Evolutionary conservation across 352 stramenopile species (phyloP).

Genomic region (Pythium volutum): DNA sequence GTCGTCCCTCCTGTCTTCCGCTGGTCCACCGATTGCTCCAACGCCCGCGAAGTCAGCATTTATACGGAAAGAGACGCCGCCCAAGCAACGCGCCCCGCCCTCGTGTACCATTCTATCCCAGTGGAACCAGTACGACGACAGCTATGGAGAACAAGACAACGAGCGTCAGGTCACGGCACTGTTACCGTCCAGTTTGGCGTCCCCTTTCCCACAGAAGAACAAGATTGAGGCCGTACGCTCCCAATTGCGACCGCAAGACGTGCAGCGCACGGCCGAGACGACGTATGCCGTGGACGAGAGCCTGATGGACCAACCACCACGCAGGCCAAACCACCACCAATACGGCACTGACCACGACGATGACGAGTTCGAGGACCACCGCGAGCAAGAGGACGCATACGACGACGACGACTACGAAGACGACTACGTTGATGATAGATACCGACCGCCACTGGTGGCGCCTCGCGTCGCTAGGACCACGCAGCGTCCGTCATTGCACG

Average conservation of each 20-base stretch:
- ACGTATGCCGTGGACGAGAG: conserved; percentile 17
- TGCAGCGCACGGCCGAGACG: neutral
- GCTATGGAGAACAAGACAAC: conserved; percentile 5
- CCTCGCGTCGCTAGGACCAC: neutral
- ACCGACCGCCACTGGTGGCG: neutral
- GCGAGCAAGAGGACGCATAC: neutral
- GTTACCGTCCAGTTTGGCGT: no score
- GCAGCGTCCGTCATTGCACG: neutral
- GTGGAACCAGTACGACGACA: conserved; percentile 5
- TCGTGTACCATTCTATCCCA: neutral
- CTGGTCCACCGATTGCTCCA: neutral
- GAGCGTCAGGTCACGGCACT: conserved; percentile 5
- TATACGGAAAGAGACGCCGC: neutral
- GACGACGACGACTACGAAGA: neutral
- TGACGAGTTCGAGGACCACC: conserved; percentile 9
- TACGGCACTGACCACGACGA: neutral
- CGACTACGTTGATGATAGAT: neutral
- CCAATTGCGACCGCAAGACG: neutral
- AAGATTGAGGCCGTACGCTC: conserved; percentile 7
- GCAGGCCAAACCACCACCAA: neutral
- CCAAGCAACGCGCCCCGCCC: neutral
- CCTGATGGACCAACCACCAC: neutral
- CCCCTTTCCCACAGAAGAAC: neutral
- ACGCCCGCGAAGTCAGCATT: no score
- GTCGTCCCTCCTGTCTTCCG: conserved; percentile 3